A percentile compares a stretch with the other conserved stretches of the same genome.
These are phyloP conservation scores for Aureobasidium sp. DNA, from an alignment of 2,329 filamentous ascomycete genomes.

Conservation along the genomic window DNA sequence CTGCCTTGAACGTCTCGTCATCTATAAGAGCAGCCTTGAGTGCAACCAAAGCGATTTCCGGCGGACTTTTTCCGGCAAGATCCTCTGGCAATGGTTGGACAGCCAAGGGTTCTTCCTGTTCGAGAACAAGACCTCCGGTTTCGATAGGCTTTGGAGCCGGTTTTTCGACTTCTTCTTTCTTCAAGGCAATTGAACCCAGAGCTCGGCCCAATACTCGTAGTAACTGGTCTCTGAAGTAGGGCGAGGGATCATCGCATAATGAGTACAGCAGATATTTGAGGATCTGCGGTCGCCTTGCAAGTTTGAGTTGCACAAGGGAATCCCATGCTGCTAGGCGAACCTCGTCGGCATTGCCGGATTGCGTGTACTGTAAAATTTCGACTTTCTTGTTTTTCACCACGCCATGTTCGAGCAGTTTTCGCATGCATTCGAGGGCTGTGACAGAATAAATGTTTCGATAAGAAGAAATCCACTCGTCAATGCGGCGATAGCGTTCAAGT, in stretches of 20 bases:
- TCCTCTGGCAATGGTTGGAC: conserved; percentile 39
- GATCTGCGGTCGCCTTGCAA: conserved; percentile 42
- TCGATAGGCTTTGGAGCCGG: conserved; percentile 24
- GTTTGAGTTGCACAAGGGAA: conserved; percentile 47
- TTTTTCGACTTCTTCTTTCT: conserved; percentile 31
- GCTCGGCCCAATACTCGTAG: conserved; percentile 45
- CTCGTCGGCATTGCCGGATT: conserved; percentile 49
- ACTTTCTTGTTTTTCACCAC: conserved; percentile 44
- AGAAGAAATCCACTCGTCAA: conserved; percentile 59
- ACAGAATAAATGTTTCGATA: conserved; percentile 56
- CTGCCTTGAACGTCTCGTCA: conserved; percentile 41
- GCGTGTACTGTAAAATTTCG: conserved; percentile 54
- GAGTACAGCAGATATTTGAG: conserved; percentile 49
- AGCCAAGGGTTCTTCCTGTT: conserved; percentile 45
- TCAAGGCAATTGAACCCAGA: conserved; percentile 51
- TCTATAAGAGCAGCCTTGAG: conserved; percentile 44
- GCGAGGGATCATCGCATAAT: conserved; percentile 48
- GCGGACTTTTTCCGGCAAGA: conserved; percentile 41
- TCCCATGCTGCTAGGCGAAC: conserved; percentile 52
- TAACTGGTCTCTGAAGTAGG: conserved; percentile 47
- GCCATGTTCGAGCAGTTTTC: conserved; percentile 44
- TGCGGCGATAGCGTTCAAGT: conserved; percentile 53
- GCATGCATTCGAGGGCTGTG: conserved; percentile 52
- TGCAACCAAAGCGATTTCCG: conserved; percentile 50
- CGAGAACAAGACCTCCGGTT: conserved; percentile 45